Evolutionary conservation across 1,139 yeast genomes (phyloP).

Genomic region (Kodamaea sp.): DNA sequence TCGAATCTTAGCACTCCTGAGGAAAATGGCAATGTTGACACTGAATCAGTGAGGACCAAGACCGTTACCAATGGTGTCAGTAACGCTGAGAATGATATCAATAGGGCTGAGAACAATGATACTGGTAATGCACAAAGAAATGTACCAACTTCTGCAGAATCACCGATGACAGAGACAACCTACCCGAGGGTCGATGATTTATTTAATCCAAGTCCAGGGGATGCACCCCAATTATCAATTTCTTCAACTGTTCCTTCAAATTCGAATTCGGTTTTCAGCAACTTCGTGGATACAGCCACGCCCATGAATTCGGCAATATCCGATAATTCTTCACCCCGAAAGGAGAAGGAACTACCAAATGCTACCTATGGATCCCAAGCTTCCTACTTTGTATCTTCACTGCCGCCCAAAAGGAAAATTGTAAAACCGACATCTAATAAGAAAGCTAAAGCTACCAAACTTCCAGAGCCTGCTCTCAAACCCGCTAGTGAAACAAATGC

Average conservation of each 20-base stretch:
- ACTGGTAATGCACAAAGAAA: neutral
- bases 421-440: neutral
- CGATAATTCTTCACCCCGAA: slow-evolving; percentile 2
- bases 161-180: neutral
- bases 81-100: neutral
- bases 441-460: neutral
- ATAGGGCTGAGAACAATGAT: neutral
- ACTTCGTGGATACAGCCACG: slow-evolving; percentile 12
- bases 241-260: slow-evolving; percentile 2
- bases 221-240: slow-evolving; percentile 1
- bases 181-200: slow-evolving; percentile 8
- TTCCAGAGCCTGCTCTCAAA: neutral
- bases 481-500: neutral
- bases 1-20: neutral
- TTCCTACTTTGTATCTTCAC: slow-evolving; percentile 2
- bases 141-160: neutral
- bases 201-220: slow-evolving; percentile 8
- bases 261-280: slow-evolving; percentile 12
- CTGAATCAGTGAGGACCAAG: neutral
- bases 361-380: neutral
- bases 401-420: slow-evolving; percentile 1
- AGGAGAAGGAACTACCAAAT: neutral
- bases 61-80: neutral
- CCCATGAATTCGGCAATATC: slow-evolving; percentile 10
- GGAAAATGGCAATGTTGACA: neutral